Evolutionary conservation across 495 filamentous ascomycete genomes (phyloP).

Genomic region (Penicillium chermesinum): DNA sequence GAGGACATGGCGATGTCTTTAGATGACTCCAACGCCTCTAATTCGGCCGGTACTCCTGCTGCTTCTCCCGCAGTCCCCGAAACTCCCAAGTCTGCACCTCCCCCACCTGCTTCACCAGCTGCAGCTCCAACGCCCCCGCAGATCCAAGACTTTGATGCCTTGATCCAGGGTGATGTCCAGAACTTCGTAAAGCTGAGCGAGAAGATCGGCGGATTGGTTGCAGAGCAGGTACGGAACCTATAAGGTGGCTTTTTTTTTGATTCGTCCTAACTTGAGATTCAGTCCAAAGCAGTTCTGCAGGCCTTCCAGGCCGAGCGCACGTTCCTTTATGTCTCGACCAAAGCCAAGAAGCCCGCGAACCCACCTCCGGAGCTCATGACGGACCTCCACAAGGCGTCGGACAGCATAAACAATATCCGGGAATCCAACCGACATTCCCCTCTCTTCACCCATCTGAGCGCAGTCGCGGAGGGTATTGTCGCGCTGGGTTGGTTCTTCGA

Average conservation of each 20-base stretch:
- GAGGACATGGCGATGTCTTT: conserved; percentile 88
- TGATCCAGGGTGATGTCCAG: conserved; percentile 70
- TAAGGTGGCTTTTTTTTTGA: neutral
- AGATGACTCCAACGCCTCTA: conserved; percentile 49
- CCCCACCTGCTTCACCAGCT: conserved; percentile 41
- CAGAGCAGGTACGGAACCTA: conserved; percentile 60
- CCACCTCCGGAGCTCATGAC: conserved; percentile 68
- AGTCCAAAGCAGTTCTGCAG: conserved; percentile 56
- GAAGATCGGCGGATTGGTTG: conserved; percentile 69
- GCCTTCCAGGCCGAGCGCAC: conserved; percentile 80
- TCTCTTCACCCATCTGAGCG: conserved; percentile 70
- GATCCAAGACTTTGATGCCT: conserved; percentile 78
- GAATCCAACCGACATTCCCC: conserved; percentile 70
- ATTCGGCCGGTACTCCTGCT: conserved; percentile 37
- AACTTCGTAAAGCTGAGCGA: conserved; percentile 74
- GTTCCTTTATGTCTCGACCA: conserved; percentile 82
- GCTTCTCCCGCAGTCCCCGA: conserved; percentile 30
- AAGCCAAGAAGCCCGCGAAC: conserved; percentile 84
- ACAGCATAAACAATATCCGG: conserved; percentile 67
- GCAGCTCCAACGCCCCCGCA: conserved; percentile 63
- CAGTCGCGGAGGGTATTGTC: conserved; percentile 83
- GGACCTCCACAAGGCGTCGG: conserved; percentile 73
- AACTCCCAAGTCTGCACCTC: conserved; percentile 39
- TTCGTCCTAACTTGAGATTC: conserved; percentile 7
- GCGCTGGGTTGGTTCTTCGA: conserved; percentile 84